Conservation (phyloP, 202 grass and related monocot genomes). For the Setaria viridis region DNA sequence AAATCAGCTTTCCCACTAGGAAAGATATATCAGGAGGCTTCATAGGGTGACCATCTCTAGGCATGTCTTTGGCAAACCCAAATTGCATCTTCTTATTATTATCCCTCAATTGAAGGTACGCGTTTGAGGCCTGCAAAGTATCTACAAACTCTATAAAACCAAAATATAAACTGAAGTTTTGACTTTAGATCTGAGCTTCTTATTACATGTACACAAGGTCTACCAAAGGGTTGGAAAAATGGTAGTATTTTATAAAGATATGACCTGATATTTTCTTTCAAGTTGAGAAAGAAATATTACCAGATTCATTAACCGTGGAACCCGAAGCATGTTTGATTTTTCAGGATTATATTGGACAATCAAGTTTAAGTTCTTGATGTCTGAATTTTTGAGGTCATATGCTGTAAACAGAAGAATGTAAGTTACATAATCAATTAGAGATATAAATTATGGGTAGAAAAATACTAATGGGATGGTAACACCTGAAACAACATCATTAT, state of each 20-base stretch:
- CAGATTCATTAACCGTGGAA: conserved; percentile 51
- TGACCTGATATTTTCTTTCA: background rate
- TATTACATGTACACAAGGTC: background rate
- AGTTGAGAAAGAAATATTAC: conserved; percentile 8
- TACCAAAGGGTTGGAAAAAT: background rate
- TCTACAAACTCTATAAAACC: background rate
- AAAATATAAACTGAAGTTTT: background rate
- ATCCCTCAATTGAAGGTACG: conserved; percentile 46
- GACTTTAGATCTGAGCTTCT: background rate
- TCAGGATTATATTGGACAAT: conserved; percentile 43
- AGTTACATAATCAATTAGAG: background rate
- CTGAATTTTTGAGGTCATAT: conserved; percentile 54
- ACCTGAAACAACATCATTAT: conserved; percentile 55
- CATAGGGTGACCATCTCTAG: conserved; percentile 30
- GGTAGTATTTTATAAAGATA: background rate
- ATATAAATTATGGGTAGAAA: background rate
- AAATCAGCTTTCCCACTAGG: conserved; percentile 36
- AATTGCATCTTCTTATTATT: conserved; percentile 43
- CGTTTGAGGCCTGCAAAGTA: conserved; percentile 51
- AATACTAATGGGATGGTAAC: background rate
- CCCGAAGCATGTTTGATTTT: conserved; percentile 12
- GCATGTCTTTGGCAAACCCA: conserved; percentile 58
- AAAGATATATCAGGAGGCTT: conserved; percentile 26
- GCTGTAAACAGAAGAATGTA: conserved; percentile 48
- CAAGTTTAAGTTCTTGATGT: conserved; percentile 39